These are phyloP conservation scores for Lachancea mirantina DNA, from an alignment of 805 yeast species.

Conservation along the genomic window DNA sequence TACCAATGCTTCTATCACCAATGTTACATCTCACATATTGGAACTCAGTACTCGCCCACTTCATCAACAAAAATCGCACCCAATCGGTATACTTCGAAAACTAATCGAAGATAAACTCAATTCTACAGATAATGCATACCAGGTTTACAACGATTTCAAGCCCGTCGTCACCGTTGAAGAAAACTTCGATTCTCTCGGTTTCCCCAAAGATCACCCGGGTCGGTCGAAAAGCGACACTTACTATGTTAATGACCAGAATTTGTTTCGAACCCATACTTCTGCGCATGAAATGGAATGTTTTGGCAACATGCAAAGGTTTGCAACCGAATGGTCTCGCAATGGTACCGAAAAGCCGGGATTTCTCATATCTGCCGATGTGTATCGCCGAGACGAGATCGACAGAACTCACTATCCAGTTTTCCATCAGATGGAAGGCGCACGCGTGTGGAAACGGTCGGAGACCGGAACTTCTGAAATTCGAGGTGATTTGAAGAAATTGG, in stretches of 20 bases:
- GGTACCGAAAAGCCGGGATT: constrained; percentile 57
- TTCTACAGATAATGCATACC: constrained; percentile 61
- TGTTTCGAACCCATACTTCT: constrained; percentile 90
- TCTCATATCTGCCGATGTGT: constrained; percentile 91
- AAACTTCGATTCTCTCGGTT: constrained; percentile 88
- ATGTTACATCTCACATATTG: constrained; percentile 69
- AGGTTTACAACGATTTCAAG: constrained; percentile 57
- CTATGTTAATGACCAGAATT: constrained; percentile 63
- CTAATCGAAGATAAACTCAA: constrained; percentile 64
- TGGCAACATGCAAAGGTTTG: constrained; percentile 8
- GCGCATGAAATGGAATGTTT: constrained; percentile 87
- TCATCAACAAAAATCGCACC: constrained; percentile 72
- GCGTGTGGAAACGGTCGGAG: constrained; percentile 59
- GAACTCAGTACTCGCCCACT: constrained; percentile 63
- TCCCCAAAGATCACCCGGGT: constrained; percentile 90
- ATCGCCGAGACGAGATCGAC: constrained; percentile 91
- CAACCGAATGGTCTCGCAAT: neutral
- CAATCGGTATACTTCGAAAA: constrained; percentile 76
- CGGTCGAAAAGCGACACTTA: constrained; percentile 89
- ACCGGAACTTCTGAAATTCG: constrained; percentile 32
- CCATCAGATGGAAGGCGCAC: constrained; percentile 97
- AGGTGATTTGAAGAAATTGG: constrained; percentile 56
- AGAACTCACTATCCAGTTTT: constrained; percentile 95
- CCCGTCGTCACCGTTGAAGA: constrained; percentile 79
- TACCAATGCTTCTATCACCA: constrained; percentile 70